These are phyloP conservation scores for Pichia deserticola DNA, from an alignment of 805 yeast species.

Conservation along the genomic window DNA sequence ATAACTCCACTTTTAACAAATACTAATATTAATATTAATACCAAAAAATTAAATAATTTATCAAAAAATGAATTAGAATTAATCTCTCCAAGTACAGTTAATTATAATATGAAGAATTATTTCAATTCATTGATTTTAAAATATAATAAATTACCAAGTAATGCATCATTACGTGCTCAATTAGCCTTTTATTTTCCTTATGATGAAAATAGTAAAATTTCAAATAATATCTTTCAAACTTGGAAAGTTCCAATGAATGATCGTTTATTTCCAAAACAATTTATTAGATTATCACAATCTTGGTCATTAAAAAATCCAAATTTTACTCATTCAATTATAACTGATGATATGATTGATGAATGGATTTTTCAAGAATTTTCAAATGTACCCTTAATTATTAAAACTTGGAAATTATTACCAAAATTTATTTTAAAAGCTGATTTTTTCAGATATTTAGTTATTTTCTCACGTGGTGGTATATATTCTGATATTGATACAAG, in stretches of 20 bases:
- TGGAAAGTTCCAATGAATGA: constrained; percentile 72
- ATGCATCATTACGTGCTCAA: constrained; percentile 41
- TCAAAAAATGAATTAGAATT: neutral
- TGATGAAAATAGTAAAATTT: constrained; percentile 53
- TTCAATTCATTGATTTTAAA: constrained; percentile 1
- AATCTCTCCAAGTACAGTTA: neutral
- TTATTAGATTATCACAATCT: constrained; percentile 38
- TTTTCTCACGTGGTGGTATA: constrained; percentile 88
- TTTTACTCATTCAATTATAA: constrained; percentile 62
- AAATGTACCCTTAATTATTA: constrained; percentile 66
- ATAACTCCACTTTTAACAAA: neutral
- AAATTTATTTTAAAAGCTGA: constrained; percentile 82
- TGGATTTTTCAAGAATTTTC: constrained; percentile 51
- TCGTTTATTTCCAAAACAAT: constrained; percentile 49
- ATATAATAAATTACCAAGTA: constrained; percentile 13
- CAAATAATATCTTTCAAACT: constrained; percentile 86
- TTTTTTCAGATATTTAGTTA: constrained; percentile 80
- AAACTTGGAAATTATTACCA: constrained; percentile 75
- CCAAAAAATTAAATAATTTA: neutral
- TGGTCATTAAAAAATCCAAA: constrained; percentile 64
- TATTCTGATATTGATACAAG: constrained; percentile 88
- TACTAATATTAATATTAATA: neutral
- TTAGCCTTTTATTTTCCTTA: constrained; percentile 71
- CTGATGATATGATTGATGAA: constrained; percentile 53
- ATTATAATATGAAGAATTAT: constrained; percentile 4